Evolutionary conservation across 2,329 filamentous ascomycete genomes (phyloP).

Genomic region (Ceratocystis albifundus): DNA sequence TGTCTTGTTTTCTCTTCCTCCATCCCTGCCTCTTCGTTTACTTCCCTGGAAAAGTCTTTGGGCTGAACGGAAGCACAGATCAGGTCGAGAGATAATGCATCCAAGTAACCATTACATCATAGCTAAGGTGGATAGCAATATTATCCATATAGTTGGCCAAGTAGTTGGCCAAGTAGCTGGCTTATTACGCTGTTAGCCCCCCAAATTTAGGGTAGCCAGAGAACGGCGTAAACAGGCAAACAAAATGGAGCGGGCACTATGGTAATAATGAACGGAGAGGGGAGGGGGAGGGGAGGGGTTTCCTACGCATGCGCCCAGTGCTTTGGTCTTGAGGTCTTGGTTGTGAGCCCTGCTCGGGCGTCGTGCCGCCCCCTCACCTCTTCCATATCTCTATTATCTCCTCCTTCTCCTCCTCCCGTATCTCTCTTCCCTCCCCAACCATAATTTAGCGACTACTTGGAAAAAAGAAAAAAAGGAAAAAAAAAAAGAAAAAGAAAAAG

Average conservation of each 20-base stretch:
- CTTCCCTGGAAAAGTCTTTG: neutral
- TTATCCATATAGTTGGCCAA: no score
- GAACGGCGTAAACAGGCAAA: neutral
- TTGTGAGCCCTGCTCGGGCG: neutral
- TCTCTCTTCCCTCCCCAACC: neutral
- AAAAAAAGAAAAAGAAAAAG: neutral
- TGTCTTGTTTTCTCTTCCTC: neutral
- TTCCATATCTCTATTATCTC: neutral
- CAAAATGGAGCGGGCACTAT: neutral
- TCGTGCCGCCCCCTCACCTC: neutral
- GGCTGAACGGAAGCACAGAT: constrained; percentile 4
- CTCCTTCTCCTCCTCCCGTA: neutral
- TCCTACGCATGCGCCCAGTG: neutral
- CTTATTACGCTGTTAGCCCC: neutral
- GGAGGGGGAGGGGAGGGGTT: no score
- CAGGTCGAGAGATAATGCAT: neutral
- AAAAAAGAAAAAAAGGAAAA: neutral
- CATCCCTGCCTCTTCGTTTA: neutral
- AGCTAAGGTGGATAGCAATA: neutral
- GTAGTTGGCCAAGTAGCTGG: neutral
- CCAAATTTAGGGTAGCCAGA: neutral
- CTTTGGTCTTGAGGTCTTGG: neutral
- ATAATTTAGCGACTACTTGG: neutral
- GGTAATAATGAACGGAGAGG: no score
- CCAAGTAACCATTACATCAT: neutral